Base-by-base conservation (phyloP, 2,329 filamentous ascomycete genomes). In the Epicoccum sorghinum region DNA sequence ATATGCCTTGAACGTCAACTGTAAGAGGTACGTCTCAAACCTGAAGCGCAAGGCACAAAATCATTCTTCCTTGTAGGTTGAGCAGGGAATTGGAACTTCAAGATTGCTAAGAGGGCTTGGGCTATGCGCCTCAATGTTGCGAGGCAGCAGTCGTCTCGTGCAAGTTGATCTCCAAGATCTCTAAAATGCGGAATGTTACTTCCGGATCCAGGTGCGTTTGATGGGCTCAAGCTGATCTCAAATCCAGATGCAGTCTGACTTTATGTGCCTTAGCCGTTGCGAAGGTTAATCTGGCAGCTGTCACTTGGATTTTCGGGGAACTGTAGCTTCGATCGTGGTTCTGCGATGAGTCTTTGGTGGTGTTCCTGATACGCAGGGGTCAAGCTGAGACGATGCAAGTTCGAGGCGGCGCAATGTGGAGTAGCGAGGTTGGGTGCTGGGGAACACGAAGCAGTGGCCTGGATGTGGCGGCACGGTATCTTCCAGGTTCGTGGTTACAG, bases 11-110 rank as follows among this genome's bases (percentile, higher is more conserved):
- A 55, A 62, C 63, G 64, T 61, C 65, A 61, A 63, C 55, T 69
- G 72, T 74, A 60, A 68, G 70, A 74, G 65, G 66, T 68, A 63
- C 66, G 72, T 75, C 69, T 75, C 72, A 75, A 67, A 70, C 64
- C 63, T 73, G 71, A 69, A 73, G 69, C 70, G 70, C 62, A 60
- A 72, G 68, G 68, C 70, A 69, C 60, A 62, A 53, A 69, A 73
- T 43, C 71, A 74, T 75, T 63, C 64, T 70, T 61, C 48, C 57
- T 61, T 51, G 62, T 47, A 56, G 49, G 36, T 55, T 51, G 60
- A 55, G 60, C 59, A 47, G 51, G 38, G 57, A 49, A 52, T 59
- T 52, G 56, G 60, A 59, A 57, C 53, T 55, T 60, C 38, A 59
- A 61, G 57, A 61, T 50, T 60, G 48, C 45, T 48, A 52, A 57